Evolutionary conservation across 495 filamentous ascomycete species (phyloP), one percentile per base, ranked within the genome.

Genomic region (Staphylotrichum tortipilum): DNA sequence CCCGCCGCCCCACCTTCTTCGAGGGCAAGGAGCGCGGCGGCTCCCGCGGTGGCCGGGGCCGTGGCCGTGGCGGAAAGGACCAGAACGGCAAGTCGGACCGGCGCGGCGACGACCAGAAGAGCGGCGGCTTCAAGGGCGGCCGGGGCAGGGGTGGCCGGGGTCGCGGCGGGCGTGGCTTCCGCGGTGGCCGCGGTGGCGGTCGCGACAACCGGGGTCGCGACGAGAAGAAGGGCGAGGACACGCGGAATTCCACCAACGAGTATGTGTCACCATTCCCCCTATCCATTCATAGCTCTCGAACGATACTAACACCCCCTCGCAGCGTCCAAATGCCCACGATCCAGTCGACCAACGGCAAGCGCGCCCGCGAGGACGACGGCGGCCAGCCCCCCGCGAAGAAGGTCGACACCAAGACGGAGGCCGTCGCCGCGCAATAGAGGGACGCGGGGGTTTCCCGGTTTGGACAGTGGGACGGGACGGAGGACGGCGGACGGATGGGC

Each of bases 61-160:
- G 51, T 17, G 53, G 59, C 21, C 59, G 58, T 23, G 58, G 66
- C 34, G 74, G 83, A 26, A 69, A 81, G 33, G 81, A 88, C 68
- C 86, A 82, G 81, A 80, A 82, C 33, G 52, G 34, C 34, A 41
- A 22, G 45, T 28, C 23, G 2, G 24, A 84, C 46, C 74, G 82
- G 81, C 80, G 81, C 29, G 34, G 22, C 9, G 83, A 85, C 55
- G 77, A 79, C 56, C 77, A 79, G 60, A 75, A 71, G 31, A 84
- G 82, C 19, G 63, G 62, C 22, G 52, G 82, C 21, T 82, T 82
- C 70, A 64, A 59, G 36, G 65, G 65, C 22, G 52, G 60, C 6
- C 55, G 63, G 21, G 64, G 73, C 48, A 68, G 75, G 12, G 67
- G 66, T n/a, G 58, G 66, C 21, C 58, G 66, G 10, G 61, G 69